Evolutionary conservation across 2,329 filamentous ascomycete genomes (phyloP).

Genomic region (Trichoderma sp.): DNA sequence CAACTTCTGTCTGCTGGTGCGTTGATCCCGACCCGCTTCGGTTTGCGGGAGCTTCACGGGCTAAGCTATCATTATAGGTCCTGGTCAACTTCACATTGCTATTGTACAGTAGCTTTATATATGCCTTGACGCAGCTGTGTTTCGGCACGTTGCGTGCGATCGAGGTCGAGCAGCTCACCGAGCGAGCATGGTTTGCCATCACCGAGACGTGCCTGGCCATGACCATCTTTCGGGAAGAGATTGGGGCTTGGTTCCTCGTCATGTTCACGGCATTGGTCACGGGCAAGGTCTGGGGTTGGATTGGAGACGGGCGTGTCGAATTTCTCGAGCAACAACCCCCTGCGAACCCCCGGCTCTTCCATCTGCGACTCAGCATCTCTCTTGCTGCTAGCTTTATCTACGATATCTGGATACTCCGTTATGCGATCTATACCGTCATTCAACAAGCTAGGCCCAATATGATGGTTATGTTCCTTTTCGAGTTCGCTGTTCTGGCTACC

Average conservation of each 20-base stretch:
- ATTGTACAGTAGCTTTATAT: slow-evolving; percentile 75
- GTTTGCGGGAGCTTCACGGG: not conserved
- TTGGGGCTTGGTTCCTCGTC: slow-evolving; percentile 89
- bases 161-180: slow-evolving; percentile 95
- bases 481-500: slow-evolving; percentile 84
- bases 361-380: slow-evolving; percentile 75
- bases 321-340: slow-evolving; percentile 93
- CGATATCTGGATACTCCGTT: slow-evolving; percentile 75
- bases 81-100: slow-evolving; percentile 88
- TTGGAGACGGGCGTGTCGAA: slow-evolving; percentile 91
- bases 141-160: slow-evolving; percentile 88
- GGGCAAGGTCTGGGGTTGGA: slow-evolving; percentile 98
- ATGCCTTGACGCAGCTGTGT: slow-evolving; percentile 82
- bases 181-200: slow-evolving; percentile 96
- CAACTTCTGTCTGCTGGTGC: slow-evolving; percentile 88
- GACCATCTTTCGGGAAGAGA: slow-evolving; percentile 95
- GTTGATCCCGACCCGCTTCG: slow-evolving; percentile 29
- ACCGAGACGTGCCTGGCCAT: slow-evolving; percentile 96
- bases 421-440: slow-evolving; percentile 79
- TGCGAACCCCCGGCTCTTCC: slow-evolving; percentile 82
- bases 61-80: slow-evolving; percentile 53
- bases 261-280: slow-evolving; percentile 95
- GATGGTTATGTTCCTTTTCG: slow-evolving; percentile 99
- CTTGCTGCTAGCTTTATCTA: slow-evolving; percentile 76
- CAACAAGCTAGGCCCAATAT: slow-evolving; percentile 89